phyloP scores from a whole-genome alignment of 2,329 filamentous ascomycete species.

The Cryoendolithus antarcticus region DNA sequence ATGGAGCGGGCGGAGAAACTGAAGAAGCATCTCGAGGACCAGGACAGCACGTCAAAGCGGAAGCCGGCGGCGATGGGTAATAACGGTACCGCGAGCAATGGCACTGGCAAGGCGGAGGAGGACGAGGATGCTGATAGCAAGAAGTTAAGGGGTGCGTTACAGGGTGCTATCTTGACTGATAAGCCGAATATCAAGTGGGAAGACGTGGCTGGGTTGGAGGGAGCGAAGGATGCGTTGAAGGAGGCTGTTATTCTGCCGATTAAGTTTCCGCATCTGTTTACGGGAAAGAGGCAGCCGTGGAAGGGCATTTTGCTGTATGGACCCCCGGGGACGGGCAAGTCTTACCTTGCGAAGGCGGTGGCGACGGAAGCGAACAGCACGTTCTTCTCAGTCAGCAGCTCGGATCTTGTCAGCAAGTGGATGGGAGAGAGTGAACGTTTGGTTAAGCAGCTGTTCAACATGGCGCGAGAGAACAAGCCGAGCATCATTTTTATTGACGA shows the following conservation, averaged over 20 bases:
- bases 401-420: constrained; percentile 96
- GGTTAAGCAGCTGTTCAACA: constrained; percentile 92
- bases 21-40: constrained; percentile 73
- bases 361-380: constrained; percentile 98
- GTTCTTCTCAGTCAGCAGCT: constrained; percentile 97
- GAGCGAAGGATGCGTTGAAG: constrained; percentile 91
- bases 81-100: constrained; percentile 54
- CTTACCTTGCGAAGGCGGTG: constrained; percentile 92
- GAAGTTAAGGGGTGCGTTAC: constrained; percentile 82
- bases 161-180: constrained; percentile 86
- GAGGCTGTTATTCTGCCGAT: constrained; percentile 96
- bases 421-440: constrained; percentile 99
- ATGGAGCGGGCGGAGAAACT: constrained; percentile 98
- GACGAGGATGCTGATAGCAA: constrained; percentile 67
- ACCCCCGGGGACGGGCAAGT: constrained; percentile 93
- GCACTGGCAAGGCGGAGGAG: constrained; percentile 49
- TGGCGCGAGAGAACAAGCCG: constrained; percentile 95
- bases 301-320: constrained; percentile 95
- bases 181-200: constrained; percentile 97
- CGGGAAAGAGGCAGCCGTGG: constrained; percentile 93
- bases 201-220: constrained; percentile 88
- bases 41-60: constrained; percentile 53
- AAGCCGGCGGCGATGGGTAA: constrained; percentile 60
- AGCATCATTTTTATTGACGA: constrained; percentile 99
- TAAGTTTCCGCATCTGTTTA: constrained; percentile 94